Conservation (phyloP, 768 basidiomycete species). For the Kwoniella shandongensis region DNA sequence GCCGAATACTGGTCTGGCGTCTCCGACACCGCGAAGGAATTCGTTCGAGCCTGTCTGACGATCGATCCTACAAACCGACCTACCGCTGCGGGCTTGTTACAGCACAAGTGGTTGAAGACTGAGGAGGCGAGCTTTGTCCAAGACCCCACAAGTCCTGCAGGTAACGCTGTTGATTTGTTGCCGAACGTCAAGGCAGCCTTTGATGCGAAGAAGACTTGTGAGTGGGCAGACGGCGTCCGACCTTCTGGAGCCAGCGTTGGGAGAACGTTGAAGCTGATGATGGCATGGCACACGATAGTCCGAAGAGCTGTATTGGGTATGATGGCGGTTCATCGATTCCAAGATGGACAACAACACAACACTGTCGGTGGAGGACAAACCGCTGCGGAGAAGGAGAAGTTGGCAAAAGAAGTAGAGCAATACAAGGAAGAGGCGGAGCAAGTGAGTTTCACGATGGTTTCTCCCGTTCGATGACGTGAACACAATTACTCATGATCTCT, state of each 20-base stretch:
- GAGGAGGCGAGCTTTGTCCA: constrained; percentile 70
- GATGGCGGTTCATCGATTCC: constrained; percentile 79
- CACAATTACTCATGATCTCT: background rate
- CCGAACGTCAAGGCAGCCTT: constrained; percentile 87
- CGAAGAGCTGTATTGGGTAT: constrained; percentile 82
- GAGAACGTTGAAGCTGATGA: background rate
- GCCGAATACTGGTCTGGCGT: constrained; percentile 57
- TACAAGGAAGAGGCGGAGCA: constrained; percentile 81
- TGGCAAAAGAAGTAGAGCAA: constrained; percentile 64
- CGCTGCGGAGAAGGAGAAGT: constrained; percentile 59
- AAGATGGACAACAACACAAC: constrained; percentile 31
- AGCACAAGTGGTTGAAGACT: constrained; percentile 70
- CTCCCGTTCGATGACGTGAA: background rate
- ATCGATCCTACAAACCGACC: constrained; percentile 77
- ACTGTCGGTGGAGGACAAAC: constrained; percentile 49
- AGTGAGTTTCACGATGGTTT: constrained; percentile 52
- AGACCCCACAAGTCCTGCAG: constrained; percentile 62
- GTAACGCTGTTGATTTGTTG: constrained; percentile 66
- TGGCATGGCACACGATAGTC: constrained; percentile 59
- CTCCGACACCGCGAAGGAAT: constrained; percentile 65
- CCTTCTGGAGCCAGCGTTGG: background rate
- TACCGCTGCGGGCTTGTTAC: constrained; percentile 70
- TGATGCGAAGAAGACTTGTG: constrained; percentile 82
- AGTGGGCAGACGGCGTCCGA: constrained; percentile 46
- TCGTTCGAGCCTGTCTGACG: constrained; percentile 79